Base-by-base conservation (phyloP, 2,329 filamentous ascomycete genomes). In the Hymenotorrendiella dingleyae region DNA sequence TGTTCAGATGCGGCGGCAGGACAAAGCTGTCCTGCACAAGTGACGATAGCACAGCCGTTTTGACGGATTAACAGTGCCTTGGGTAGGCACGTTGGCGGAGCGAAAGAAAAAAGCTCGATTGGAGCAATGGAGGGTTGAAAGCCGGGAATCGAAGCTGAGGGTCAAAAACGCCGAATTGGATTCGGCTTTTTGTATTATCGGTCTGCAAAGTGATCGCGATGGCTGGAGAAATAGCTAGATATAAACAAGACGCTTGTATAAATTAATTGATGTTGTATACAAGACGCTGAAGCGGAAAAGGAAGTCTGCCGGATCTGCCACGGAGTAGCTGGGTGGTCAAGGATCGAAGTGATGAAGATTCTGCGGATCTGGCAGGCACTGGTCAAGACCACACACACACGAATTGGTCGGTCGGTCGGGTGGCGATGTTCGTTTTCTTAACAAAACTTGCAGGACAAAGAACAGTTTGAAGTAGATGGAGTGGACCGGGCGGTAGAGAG, bases 31-130 rank as follows among this genome's bases (percentile, higher is more conserved):
- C 86, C 86, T 84, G 80, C 71, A 79, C 71, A 67, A 74, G 73
- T 68, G 83, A 80, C 67, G 84, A 84, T 72, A 88, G 71, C 64
- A 86, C 80, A 74, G 85, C 84, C 84, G 84, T 90, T 78, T 77
- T 89, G 83, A 77, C 73, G 71, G 70, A 66, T 73, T 74, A 75
- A 73, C 58, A 42, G 57, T 62, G 61, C 64, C 53, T 35, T 34
- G 46, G 37, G 30, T 35, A 55, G 57, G 57, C 60, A 62, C 59
- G 45, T 53, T 55, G 49, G 57, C 57, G 57, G 53, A 59, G 56
- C 22, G 36, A 27, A 35, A 45, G 52, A 34, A 26, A 19, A 43
- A 46, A 29, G 40, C 29, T 44, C 49, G 46, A 53, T 42, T 39
- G 52, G 45, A 29, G 33, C 24, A 22, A 47, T 34, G 34, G 21